Base-by-base conservation (phyloP, 805 yeast genomes). In the Vanderwaltozyma polyspora region DNA sequence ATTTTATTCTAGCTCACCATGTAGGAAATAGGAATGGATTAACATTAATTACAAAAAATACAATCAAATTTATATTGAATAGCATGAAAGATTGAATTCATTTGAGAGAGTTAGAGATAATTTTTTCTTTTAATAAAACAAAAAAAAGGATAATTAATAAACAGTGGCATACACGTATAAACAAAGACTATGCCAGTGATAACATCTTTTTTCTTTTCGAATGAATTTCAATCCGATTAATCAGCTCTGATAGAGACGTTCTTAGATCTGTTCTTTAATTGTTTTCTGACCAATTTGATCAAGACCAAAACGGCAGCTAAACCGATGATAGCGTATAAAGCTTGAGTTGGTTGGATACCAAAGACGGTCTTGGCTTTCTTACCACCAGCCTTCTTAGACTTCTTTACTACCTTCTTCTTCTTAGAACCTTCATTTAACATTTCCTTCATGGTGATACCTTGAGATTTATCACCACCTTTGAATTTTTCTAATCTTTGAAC, bases 401-500 rank as follows among this genome's bases (percentile, higher is more conserved):
- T 26, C 35, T 28, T 28, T 11, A 31, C 33, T 13, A 12, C 13
- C 19, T 28, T 35, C 32, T 31, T 31, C 29, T 31, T 31, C 22
- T 31, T 35, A n/a, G 38, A 35, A 28, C 38, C 38, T 31, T 29
- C 33, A 12, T 22, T 8, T 30, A 35, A 31, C 29, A 31, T 31
- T 19, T 35, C 29, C 5, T 19, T 19, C 23, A 35, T 31, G 17
- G 50, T 39, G 25, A 50, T 34, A 39, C 61, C 61, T 27, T 42
- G 43, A 16, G 48, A 31, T 13, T 31, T 10, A 28, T 49, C 52
- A 28, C 63, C 63, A 12, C 43, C 39, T 33, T 46, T 44, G 38
- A 42, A 58, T n/a, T 46, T 43, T 16, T 37, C 39, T n/a, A 49
- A 39, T 19, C 39, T 39, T 21, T 41, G 34, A n/a, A 43, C 15